Percentiles rank a stretch among this genome's conserved stretches.
Conservation (phyloP, 768 basidiomycete species). For the Hericium coralloides region DNA sequence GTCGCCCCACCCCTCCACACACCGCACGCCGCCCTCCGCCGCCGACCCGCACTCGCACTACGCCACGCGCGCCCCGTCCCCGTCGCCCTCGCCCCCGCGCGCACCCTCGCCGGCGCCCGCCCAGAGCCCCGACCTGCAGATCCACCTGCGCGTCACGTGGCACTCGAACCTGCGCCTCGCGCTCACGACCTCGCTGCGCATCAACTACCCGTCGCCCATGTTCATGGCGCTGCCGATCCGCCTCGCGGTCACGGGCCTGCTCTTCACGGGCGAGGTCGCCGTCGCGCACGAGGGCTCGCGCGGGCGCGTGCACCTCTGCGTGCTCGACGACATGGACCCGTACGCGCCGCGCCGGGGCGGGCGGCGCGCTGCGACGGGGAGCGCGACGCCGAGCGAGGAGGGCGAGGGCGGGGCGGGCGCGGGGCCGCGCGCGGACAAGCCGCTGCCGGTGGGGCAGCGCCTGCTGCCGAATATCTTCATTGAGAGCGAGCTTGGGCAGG, state of each 20-base stretch:
- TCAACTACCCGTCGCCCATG: constrained; percentile 92
- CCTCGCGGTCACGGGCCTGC: constrained; percentile 81
- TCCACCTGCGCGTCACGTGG: constrained; percentile 83
- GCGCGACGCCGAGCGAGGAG: constrained; percentile 49
- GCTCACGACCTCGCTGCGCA: constrained; percentile 84
- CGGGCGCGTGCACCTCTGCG: constrained; percentile 75
- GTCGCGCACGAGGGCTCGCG: constrained; percentile 87
- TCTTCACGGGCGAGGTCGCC: constrained; percentile 81
- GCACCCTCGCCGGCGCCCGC: constrained; percentile 4
- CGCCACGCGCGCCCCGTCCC: not conserved
- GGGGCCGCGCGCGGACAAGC: constrained; percentile 43
- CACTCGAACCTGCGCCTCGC: constrained; percentile 83
- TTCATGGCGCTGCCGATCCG: constrained; percentile 98
- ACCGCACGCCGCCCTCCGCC: constrained; percentile 26
- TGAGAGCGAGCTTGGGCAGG: constrained; percentile 94
- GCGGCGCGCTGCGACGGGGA: constrained; percentile 25
- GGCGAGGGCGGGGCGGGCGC: constrained; percentile 14
- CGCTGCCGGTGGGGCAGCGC: constrained; percentile 71
- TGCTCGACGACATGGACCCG: constrained; percentile 82
- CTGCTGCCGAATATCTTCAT: constrained; percentile 82
- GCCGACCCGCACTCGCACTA: constrained; percentile 29
- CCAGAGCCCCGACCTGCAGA: constrained; percentile 66
- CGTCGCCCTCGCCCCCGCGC: constrained; percentile 3
- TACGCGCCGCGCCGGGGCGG: constrained; percentile 55
- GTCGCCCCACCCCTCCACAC: constrained; percentile 14